Conservation (phyloP, 2,329 filamentous ascomycete genomes). For the Epichloe coenophiala region DNA sequence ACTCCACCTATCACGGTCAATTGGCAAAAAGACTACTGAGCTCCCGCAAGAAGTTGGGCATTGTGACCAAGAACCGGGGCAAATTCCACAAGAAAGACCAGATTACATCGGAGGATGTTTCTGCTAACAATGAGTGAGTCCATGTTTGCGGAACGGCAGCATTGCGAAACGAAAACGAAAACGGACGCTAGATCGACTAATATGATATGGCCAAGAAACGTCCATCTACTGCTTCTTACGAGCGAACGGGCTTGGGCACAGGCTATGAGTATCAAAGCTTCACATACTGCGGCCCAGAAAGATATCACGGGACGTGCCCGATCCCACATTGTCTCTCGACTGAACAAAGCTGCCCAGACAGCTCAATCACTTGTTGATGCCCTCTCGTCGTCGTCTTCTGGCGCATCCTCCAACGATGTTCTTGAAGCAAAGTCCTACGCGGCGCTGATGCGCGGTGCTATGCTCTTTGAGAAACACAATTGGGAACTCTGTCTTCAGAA, state of each 20-base stretch:
- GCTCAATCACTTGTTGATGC: slow-evolving; percentile 55
- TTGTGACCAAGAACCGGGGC: slow-evolving; percentile 70
- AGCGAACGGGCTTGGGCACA: slow-evolving; percentile 91
- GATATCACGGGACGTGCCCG: slow-evolving; percentile 67
- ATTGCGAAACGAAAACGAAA: slow-evolving; percentile 3
- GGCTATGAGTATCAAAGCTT: slow-evolving; percentile 85
- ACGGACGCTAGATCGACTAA: background rate
- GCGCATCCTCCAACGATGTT: slow-evolving; percentile 56
- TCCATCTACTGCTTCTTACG: slow-evolving; percentile 66
- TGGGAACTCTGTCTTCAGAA: slow-evolving; percentile 69
- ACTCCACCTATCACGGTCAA: slow-evolving; percentile 70
- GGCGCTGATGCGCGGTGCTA: slow-evolving; percentile 60
- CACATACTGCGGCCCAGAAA: slow-evolving; percentile 66
- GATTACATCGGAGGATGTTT: slow-evolving; percentile 63
- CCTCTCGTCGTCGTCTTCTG: slow-evolving; percentile 51
- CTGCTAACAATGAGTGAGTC: slow-evolving; percentile 11
- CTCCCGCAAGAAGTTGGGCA: slow-evolving; percentile 71
- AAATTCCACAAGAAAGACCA: slow-evolving; percentile 65
- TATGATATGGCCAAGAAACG: slow-evolving; percentile 39
- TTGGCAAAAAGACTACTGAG: slow-evolving; percentile 71
- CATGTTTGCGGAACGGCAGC: background rate
- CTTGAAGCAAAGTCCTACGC: slow-evolving; percentile 81
- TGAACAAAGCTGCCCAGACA: slow-evolving; percentile 63
- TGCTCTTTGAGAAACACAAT: slow-evolving; percentile 73
- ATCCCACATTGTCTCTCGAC: slow-evolving; percentile 76